These are phyloP conservation scores for Aspergillus baeticus DNA, from an alignment of 495 filamentous ascomycete species.

Conservation along the genomic window DNA sequence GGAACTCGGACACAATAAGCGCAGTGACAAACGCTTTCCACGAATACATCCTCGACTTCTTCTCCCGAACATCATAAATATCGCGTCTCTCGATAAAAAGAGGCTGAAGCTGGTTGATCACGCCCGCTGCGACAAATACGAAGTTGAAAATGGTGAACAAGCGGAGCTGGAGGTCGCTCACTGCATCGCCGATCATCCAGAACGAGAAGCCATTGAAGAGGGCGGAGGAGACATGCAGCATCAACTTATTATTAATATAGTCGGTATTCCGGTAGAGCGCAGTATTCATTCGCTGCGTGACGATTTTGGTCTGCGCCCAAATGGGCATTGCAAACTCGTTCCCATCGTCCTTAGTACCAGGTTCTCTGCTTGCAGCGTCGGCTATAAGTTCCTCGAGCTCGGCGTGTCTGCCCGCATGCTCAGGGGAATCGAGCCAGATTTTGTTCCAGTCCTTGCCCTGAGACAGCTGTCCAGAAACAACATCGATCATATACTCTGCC, in stretches of 20 bases:
- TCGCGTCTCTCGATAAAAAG: slow-evolving; percentile 81
- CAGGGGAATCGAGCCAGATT: slow-evolving; percentile 59
- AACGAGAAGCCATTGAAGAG: slow-evolving; percentile 47
- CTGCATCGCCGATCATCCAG: slow-evolving; percentile 42
- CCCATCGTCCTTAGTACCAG: slow-evolving; percentile 35
- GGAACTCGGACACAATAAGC: slow-evolving; percentile 51
- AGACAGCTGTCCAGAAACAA: slow-evolving; percentile 49
- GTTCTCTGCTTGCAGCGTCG: slow-evolving; percentile 32
- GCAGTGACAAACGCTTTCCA: slow-evolving; percentile 53
- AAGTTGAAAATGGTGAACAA: slow-evolving; percentile 70
- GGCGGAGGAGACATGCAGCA: slow-evolving; percentile 34
- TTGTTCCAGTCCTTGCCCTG: slow-evolving; percentile 57
- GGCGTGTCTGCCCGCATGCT: slow-evolving; percentile 38
- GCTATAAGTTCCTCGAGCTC: slow-evolving; percentile 57
- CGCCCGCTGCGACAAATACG: slow-evolving; percentile 69
- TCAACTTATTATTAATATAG: slow-evolving; percentile 65
- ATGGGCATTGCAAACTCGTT: slow-evolving; percentile 59
- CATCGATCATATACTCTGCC: slow-evolving; percentile 91
- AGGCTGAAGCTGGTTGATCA: slow-evolving; percentile 85
- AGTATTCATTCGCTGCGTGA: slow-evolving; percentile 56
- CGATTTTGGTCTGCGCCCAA: slow-evolving; percentile 52
- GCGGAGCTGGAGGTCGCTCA: slow-evolving; percentile 35
- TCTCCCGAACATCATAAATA: slow-evolving; percentile 64
- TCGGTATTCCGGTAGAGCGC: slow-evolving; percentile 60
- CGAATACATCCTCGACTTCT: slow-evolving; percentile 53